phyloP scores from a whole-genome alignment of 2,329 filamentous ascomycete genomes.

The Trichoderma koningiopsis region DNA sequence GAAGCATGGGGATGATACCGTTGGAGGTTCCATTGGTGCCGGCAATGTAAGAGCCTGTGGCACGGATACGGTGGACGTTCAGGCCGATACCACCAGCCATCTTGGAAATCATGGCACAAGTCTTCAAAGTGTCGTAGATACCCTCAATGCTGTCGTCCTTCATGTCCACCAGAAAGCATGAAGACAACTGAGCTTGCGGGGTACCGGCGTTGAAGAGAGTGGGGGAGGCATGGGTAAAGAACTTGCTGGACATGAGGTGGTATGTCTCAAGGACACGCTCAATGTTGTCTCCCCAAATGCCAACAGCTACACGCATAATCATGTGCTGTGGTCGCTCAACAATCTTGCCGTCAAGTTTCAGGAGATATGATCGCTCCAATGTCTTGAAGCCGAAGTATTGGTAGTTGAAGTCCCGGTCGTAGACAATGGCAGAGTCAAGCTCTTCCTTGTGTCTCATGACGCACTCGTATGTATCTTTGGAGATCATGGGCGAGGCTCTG shows the following conservation, averaged over 20 bases:
- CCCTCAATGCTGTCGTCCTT: conserved; percentile 99
- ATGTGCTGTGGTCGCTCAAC: conserved; percentile 98
- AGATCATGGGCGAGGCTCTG: conserved; percentile 89
- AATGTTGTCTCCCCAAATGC: conserved; percentile 92
- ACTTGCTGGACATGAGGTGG: conserved; percentile 98
- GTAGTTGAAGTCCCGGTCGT: conserved; percentile 99
- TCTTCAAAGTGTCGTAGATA: conserved; percentile 99
- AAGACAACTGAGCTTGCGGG: conserved; percentile 90
- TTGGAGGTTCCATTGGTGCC: conserved; percentile 99
- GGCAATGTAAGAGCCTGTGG: conserved; percentile 96
- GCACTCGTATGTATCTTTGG: conserved; percentile 83
- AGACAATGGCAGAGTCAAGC: conserved; percentile 97
- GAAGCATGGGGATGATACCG: conserved; percentile 94
- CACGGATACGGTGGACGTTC: conserved; percentile 94
- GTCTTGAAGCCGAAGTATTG: conserved; percentile 99
- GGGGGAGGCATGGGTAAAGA: conserved; percentile 96
- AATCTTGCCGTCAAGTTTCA: conserved; percentile 93
- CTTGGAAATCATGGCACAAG: conserved; percentile 99
- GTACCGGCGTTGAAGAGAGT: conserved; percentile 98
- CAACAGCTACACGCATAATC: conserved; percentile 98
- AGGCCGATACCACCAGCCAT: conserved; percentile 97
- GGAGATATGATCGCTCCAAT: conserved; percentile 92
- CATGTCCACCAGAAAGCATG: conserved; percentile 99
- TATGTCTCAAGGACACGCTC: conserved; percentile 97
- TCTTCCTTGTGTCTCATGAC: conserved; percentile 97